Conservation (phyloP, 2,329 filamentous ascomycete genomes). For the Penicillium psychrosexuale region DNA sequence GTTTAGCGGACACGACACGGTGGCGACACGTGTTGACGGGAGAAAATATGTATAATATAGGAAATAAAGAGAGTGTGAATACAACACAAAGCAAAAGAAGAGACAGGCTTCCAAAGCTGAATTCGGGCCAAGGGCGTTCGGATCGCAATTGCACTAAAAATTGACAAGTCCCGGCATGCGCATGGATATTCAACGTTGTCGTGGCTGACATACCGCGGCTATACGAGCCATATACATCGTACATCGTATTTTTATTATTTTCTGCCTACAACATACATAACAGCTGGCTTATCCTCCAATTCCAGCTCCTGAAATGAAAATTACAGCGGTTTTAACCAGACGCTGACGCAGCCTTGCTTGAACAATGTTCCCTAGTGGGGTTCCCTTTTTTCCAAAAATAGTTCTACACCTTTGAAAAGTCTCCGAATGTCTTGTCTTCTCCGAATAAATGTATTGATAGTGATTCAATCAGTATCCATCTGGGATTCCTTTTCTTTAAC, state of each 20-base stretch:
- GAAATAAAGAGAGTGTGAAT: neutral
- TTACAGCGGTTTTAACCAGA: neutral
- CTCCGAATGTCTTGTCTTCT: neutral
- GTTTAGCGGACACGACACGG: slow-evolving; percentile 1
- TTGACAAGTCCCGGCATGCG: slow-evolving; percentile 9
- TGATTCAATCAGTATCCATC: slow-evolving; percentile 45
- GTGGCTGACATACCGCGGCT: neutral
- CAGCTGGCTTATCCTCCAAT: neutral
- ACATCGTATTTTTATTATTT: neutral
- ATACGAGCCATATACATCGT: neutral
- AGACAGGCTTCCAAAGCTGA: neutral
- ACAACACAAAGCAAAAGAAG: neutral
- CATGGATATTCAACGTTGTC: neutral
- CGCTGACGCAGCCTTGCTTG: slow-evolving; percentile 15
- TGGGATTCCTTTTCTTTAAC: slow-evolving; percentile 56
- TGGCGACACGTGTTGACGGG: slow-evolving; percentile 4
- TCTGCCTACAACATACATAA: neutral
- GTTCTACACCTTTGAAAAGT: slow-evolving; percentile 7
- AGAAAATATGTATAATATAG: neutral
- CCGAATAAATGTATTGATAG: neutral
- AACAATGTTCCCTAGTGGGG: slow-evolving; percentile 22
- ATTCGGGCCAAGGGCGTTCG: slow-evolving; percentile 8
- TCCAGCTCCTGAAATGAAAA: neutral
- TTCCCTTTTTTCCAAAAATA: slow-evolving; percentile 20
- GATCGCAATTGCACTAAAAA: slow-evolving; percentile 19